Evolutionary conservation across 1,139 yeast genomes (phyloP).

Genomic region (Blastobotrys aristatus): DNA sequence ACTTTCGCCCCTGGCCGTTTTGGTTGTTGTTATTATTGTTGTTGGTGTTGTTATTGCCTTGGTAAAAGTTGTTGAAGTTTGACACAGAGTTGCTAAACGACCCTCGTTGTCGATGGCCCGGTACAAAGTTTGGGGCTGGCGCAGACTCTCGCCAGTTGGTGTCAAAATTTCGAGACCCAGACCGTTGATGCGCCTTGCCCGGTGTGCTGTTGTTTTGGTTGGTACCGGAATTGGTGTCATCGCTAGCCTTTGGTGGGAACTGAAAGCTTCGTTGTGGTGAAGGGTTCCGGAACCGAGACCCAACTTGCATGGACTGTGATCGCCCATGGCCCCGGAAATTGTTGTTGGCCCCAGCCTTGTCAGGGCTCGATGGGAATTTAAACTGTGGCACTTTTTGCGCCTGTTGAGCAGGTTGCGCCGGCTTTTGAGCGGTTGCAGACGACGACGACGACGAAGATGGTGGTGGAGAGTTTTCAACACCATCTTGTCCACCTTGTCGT

Average conservation of each 20-base stretch:
- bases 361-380: slow-evolving; percentile 51
- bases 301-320: slow-evolving; percentile 20
- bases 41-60: slow-evolving; percentile 16
- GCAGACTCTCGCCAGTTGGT: slow-evolving; percentile 39
- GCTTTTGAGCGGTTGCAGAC: slow-evolving; percentile 24
- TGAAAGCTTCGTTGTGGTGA: slow-evolving; percentile 40
- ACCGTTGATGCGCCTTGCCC: slow-evolving; percentile 38
- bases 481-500: slow-evolving; percentile 32
- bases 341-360: slow-evolving; percentile 24
- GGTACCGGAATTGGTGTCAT: slow-evolving; percentile 4
- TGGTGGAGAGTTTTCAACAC: too few relatives aligned
- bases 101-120: slow-evolving; percentile 73
- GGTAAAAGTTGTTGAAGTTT: slow-evolving; percentile 40
- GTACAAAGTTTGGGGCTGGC: slow-evolving; percentile 57
- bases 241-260: slow-evolving; percentile 39
- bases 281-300: slow-evolving; percentile 19
- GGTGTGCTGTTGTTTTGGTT: not conserved
- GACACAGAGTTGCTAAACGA: slow-evolving; percentile 62
- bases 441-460: slow-evolving; percentile 2
- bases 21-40: too few relatives aligned
- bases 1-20: slow-evolving; percentile 56
- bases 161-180: slow-evolving; percentile 51
- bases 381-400: slow-evolving; percentile 30
- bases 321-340: slow-evolving; percentile 33
- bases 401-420: not conserved